Evolutionary conservation across 1,284 basidiomycete genomes (phyloP).

Genomic region (Ganoderma sp.): DNA sequence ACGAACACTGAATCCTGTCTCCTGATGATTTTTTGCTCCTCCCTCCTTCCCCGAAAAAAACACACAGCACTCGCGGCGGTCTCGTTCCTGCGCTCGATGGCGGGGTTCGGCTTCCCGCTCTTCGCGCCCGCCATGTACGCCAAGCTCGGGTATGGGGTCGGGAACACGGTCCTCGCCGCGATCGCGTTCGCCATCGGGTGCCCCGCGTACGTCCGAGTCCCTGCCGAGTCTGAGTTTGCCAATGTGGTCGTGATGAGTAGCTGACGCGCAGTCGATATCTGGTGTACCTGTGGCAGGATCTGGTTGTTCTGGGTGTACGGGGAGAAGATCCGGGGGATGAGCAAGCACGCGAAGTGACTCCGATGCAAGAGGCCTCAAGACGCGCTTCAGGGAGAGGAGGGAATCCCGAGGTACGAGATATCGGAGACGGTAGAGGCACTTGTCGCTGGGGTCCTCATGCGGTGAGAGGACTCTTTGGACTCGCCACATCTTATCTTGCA

Average conservation of each 20-base stretch:
- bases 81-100: constrained; percentile 59
- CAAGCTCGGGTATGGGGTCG: constrained; percentile 65
- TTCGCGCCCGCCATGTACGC: constrained; percentile 70
- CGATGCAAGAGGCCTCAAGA: too few relatives aligned
- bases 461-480: too few relatives aligned
- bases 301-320: constrained; percentile 58
- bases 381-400: too few relatives aligned
- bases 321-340: constrained; percentile 48
- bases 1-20: too few relatives aligned
- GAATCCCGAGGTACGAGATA: too few relatives aligned
- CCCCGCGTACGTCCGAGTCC: constrained; percentile 64
- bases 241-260: too few relatives aligned
- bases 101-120: constrained; percentile 70
- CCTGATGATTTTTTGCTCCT: too few relatives aligned
- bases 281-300: constrained; percentile 46
- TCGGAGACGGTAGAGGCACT: too few relatives aligned
- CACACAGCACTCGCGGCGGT: constrained; percentile 60
- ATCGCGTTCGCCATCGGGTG: constrained; percentile 60
- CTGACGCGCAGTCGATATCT: too few relatives aligned
- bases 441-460: too few relatives aligned
- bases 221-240: neutral
- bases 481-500: too few relatives aligned
- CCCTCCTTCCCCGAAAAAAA: too few relatives aligned
- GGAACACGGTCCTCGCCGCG: constrained; percentile 62
- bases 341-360: constrained; percentile 30